A percentile compares a stretch with the other conserved stretches of the same genome.
Evolutionary conservation across 495 filamentous ascomycete genomes (phyloP).

Genomic region (Penicillium macrosclerotiorum): DNA sequence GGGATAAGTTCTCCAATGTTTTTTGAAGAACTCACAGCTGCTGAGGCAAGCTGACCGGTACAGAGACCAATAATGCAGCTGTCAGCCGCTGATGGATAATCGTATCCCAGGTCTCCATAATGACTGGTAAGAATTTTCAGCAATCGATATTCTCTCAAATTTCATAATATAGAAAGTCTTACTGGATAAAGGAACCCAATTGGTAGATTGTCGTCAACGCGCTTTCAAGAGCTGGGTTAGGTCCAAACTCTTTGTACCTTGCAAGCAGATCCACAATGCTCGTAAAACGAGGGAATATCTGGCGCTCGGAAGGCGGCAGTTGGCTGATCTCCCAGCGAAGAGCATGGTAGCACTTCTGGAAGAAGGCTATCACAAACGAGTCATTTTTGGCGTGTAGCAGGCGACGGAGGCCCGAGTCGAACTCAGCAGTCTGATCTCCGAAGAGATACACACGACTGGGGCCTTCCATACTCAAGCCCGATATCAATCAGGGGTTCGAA

Average conservation of each 20-base stretch:
- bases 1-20: conserved; percentile 67
- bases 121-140: conserved; percentile 25
- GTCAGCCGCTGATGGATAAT: conserved; percentile 43
- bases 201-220: conserved; percentile 69
- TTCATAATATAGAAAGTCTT: conserved; percentile 25
- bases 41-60: conserved; percentile 69
- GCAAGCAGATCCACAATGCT: conserved; percentile 70
- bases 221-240: conserved; percentile 63
- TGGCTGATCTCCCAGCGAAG: conserved; percentile 62
- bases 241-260: conserved; percentile 55
- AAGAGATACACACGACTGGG: conserved; percentile 53
- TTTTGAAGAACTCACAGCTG: conserved; percentile 65
- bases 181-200: conserved; percentile 75
- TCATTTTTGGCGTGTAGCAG: conserved; percentile 63
- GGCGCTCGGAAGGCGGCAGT: conserved; percentile 58
- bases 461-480: conserved; percentile 30
- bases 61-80: conserved; percentile 57
- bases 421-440: conserved; percentile 78
- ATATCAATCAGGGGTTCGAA: conserved; percentile 10
- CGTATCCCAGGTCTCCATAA: conserved; percentile 52
- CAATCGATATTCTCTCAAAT: neutral
- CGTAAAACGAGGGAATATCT: conserved; percentile 64
- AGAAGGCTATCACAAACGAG: conserved; percentile 61
- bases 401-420: conserved; percentile 63
- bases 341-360: conserved; percentile 59